Evolutionary conservation across 2,329 filamentous ascomycete species (phyloP).

Genomic region (Nigrograna mackinnonii): DNA sequence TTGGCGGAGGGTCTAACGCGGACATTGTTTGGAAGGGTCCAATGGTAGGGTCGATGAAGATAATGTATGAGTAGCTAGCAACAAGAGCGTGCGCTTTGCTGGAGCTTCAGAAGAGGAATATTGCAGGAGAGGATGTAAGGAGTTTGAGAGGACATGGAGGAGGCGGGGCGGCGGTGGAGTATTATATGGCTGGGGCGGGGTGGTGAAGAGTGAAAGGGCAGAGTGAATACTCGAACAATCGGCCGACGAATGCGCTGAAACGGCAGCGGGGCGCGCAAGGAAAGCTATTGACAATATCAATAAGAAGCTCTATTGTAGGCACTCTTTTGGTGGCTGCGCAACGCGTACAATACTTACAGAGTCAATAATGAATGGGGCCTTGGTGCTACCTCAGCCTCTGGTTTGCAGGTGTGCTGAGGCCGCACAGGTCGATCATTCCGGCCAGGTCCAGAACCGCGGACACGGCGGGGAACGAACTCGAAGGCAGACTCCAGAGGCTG

Average conservation of each 20-base stretch:
- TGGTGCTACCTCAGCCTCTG: slow-evolving; percentile 31
- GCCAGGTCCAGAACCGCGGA: slow-evolving; percentile 12
- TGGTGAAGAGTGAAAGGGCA: background rate
- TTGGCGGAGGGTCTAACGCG: slow-evolving; percentile 5
- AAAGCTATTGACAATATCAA: too few relatives aligned
- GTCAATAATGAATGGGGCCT: too few relatives aligned
- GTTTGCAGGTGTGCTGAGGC: slow-evolving; percentile 23
- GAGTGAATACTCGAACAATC: too few relatives aligned
- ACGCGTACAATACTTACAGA: too few relatives aligned
- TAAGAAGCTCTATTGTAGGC: slow-evolving; percentile 6
- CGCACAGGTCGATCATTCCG: slow-evolving; percentile 32
- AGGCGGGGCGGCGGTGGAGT: background rate
- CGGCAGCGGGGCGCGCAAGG: too few relatives aligned
- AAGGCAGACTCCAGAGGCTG: slow-evolving; percentile 3
- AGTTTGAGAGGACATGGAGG: slow-evolving; percentile 1
- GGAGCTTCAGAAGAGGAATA: slow-evolving; percentile 5
- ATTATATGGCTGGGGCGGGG: background rate
- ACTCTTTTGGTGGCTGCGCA: too few relatives aligned
- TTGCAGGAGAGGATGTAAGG: too few relatives aligned
- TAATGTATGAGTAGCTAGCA: slow-evolving; percentile 2
- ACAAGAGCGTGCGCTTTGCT: slow-evolving; percentile 1
- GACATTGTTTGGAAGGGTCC: too few relatives aligned
- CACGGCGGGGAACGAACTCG: slow-evolving; percentile 10
- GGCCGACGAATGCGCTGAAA: too few relatives aligned
- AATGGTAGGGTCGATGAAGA: too few relatives aligned